Evolutionary conservation across 1,139 yeast species (phyloP).

Genomic region (Pichia terricola): DNA sequence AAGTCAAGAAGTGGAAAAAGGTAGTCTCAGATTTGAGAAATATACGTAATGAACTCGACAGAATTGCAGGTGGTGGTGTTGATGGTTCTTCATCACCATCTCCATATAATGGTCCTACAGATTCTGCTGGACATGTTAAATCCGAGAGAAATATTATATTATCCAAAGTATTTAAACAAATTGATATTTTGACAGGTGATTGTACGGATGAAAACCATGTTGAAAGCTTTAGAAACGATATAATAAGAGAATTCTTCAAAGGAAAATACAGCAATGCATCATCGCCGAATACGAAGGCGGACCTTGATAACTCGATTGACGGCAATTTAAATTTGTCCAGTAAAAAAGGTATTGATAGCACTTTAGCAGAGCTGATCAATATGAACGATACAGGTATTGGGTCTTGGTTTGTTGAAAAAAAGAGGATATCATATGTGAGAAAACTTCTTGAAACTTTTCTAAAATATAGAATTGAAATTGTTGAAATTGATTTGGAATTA

Average conservation of each 20-base stretch:
- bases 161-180: slow-evolving; percentile 7
- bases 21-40: slow-evolving; percentile 18
- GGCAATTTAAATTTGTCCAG: neutral
- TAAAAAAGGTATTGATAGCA: neutral
- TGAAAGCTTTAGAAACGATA: slow-evolving; percentile 7
- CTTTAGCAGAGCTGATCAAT: slow-evolving; percentile 3
- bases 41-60: slow-evolving; percentile 17
- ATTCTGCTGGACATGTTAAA: neutral
- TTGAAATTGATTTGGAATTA: slow-evolving; percentile 17
- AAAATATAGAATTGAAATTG: slow-evolving; percentile 19
- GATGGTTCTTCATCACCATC: slow-evolving; percentile 8
- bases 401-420: slow-evolving; percentile 28
- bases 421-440: slow-evolving; percentile 28
- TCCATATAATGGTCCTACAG: neutral
- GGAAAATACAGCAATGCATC: neutral
- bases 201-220: neutral
- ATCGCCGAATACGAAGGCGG: too few relatives aligned
- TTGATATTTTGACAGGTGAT: slow-evolving; percentile 9
- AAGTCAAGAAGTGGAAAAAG: slow-evolving; percentile 45
- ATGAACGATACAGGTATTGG: slow-evolving; percentile 8
- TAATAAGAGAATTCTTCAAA: slow-evolving; percentile 4
- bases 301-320: neutral
- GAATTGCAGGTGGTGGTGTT: slow-evolving; percentile 9
- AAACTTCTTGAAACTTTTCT: slow-evolving; percentile 26
- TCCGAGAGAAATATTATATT: slow-evolving; percentile 1